Evolutionary conservation across 2,329 filamentous ascomycete genomes (phyloP).

Genomic region (Trichophaea hybrida): DNA sequence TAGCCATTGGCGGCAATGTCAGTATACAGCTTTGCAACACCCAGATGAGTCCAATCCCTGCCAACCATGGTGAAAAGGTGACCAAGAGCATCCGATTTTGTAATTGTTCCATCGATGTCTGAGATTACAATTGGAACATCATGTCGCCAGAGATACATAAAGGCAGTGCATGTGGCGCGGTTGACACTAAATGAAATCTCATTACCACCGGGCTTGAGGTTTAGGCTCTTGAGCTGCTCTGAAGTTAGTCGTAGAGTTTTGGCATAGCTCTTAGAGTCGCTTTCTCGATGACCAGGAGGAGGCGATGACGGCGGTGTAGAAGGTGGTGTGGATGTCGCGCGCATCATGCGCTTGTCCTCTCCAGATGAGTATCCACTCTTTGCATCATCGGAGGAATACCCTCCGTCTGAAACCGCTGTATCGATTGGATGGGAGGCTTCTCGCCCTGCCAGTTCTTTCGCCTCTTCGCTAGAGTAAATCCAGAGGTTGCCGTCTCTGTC

Average conservation of each 20-base stretch:
- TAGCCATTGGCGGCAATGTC: conserved; percentile 93
- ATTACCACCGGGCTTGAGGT: conserved; percentile 75
- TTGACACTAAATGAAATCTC: conserved; percentile 94
- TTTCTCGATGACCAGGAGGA: conserved; percentile 32
- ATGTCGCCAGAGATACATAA: conserved; percentile 87
- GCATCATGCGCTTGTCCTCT: conserved; percentile 13
- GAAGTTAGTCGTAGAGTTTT: conserved; percentile 92
- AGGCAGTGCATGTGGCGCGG: conserved; percentile 75
- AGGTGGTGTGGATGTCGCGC: conserved; percentile 47
- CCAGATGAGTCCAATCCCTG: conserved; percentile 92
- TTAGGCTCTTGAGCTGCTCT: conserved; percentile 77
- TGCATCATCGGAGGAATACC: conserved; percentile 80
- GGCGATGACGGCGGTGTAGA: conserved; percentile 52
- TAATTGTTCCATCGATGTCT: conserved; percentile 97
- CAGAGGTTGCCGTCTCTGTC: conserved; percentile 95
- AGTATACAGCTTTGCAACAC: conserved; percentile 91
- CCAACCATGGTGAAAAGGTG: conserved; percentile 95
- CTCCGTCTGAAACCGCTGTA: conserved; percentile 83
- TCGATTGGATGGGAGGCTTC: conserved; percentile 38
- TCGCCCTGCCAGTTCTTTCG: conserved; percentile 50
- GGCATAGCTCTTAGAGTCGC: conserved; percentile 75
- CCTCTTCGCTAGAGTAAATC: conserved; percentile 97
- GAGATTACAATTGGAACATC: conserved; percentile 92
- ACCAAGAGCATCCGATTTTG: conserved; percentile 85
- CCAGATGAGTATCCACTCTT: conserved; percentile 38